Conservation (phyloP, 441 rosid genomes). For the Arabidopsis lyrata region DNA sequence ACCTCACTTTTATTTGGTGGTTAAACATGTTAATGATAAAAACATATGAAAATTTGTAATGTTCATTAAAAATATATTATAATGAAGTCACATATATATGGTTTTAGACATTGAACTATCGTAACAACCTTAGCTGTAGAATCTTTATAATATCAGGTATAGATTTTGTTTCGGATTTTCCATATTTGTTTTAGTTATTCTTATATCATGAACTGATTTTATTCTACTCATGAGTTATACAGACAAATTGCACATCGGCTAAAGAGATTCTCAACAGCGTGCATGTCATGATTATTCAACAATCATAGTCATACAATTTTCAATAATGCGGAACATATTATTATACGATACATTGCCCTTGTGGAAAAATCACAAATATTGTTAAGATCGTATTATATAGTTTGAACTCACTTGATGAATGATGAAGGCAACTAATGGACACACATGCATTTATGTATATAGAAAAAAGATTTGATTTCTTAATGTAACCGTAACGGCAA, state of each 20-base stretch:
- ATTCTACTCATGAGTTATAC: slow-evolving; percentile 26
- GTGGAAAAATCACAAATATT: slow-evolving; percentile 25
- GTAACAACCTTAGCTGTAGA: slow-evolving; percentile 30
- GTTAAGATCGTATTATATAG: slow-evolving; percentile 19
- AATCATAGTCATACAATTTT: slow-evolving; percentile 4
- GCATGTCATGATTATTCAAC: slow-evolving; percentile 44
- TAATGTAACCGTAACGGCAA: slow-evolving; percentile 42
- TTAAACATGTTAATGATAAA: not conserved
- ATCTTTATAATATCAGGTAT: slow-evolving; percentile 33
- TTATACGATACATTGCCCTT: slow-evolving; percentile 38
- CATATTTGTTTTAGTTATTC: slow-evolving; percentile 25
- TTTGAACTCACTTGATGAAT: slow-evolving; percentile 30
- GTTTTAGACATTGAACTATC: slow-evolving; percentile 24
- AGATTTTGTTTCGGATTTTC: slow-evolving; percentile 33
- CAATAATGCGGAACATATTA: slow-evolving; percentile 19
- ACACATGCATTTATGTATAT: slow-evolving; percentile 11
- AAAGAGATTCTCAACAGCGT: slow-evolving; percentile 40
- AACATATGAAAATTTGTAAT: no score
- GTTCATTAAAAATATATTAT: not conserved
- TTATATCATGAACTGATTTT: slow-evolving; percentile 31
- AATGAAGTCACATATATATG: not conserved
- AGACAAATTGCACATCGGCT: slow-evolving; percentile 36
- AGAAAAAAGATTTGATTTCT: slow-evolving; percentile 16
- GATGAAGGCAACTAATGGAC: slow-evolving; percentile 35
- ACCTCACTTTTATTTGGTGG: not conserved